These are phyloP conservation scores for Neurospora discreta DNA, from an alignment of 495 filamentous ascomycete species.

Conservation along the genomic window DNA sequence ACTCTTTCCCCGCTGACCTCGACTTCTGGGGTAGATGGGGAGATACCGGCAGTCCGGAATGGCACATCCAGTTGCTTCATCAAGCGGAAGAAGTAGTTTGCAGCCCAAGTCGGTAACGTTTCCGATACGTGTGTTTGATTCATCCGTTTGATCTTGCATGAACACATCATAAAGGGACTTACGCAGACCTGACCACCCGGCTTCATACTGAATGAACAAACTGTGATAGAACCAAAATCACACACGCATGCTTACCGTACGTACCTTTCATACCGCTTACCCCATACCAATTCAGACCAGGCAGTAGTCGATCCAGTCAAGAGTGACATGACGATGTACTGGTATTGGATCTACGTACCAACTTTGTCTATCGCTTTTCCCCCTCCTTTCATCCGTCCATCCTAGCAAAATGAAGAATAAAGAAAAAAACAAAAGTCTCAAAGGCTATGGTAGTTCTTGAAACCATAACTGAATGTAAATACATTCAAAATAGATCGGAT, in stretches of 20 bases:
- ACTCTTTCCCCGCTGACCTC: neutral
- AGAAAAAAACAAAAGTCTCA: no score
- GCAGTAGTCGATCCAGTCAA: neutral
- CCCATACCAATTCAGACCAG: neutral
- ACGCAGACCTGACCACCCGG: no score
- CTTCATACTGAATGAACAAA: no score
- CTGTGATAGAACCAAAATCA: no score
- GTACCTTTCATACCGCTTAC: no score
- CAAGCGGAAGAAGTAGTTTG: no score
- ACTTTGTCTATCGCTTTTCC: neutral
- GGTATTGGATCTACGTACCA: neutral
- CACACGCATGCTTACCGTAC: no score
- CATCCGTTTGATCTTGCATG: no score
- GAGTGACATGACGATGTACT: neutral
- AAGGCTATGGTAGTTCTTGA: neutral
- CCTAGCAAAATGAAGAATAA: neutral
- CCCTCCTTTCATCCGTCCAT: neutral
- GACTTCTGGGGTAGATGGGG: neutral
- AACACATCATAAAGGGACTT: no score
- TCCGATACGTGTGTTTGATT: no score
- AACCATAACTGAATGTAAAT: neutral
- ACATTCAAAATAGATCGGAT: neutral
- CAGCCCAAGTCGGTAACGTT: no score
- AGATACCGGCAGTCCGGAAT: neutral
- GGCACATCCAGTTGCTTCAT: no score